Evolutionary conservation across 371 early-diverging fungal species (phyloP), one percentile per base, ranked within the genome.

Genomic region (Mucor irregularis): DNA sequence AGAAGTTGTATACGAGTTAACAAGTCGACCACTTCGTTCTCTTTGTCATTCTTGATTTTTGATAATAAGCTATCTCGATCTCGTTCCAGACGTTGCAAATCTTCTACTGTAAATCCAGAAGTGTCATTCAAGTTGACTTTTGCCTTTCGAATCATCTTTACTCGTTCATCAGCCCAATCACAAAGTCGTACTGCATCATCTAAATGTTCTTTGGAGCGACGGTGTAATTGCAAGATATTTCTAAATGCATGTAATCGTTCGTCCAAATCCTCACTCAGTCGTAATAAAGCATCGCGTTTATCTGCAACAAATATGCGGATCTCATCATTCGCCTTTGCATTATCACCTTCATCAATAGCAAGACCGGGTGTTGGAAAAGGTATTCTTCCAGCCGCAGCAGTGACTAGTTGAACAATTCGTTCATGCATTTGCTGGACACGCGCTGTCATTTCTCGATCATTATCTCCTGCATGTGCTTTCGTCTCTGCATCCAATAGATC

Each of bases 111-210:
- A 38, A 70, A 42, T 5, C 47, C 38, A 29, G 39, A 53, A 10
- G 55, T 64, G 2, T 63, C 49, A n/a, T 58, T 58, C 3, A 53
- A 43, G 17, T 60, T 55, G 29, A 63, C 48, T 30, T 73, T 66
- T 0, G 53, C 65, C 14, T 55, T 62, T 4, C 62, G 62, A 19
- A 74, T 49, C 1, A 28, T 35, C 14, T 56, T 56, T 10, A 64
- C 33, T 14, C 73, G 67, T 28, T 74, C 64, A n/a, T 71, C 64
- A 8, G 71, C 77, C 79, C 77, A 78, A 29, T 61, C 57, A 35
- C 66, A 62, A 9, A 81, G 51, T 4, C 73, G 55, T 7, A 43
- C 50, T 3, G 75, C 75, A 34, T 72, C 67, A 22, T 69, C 57
- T 16, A 69, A 34, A 10, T 68, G 58, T n/a, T 73, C 70, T 25